Evolutionary conservation across 352 stramenopile species (phyloP).

Genomic region (Hyaloperonospora brassicae): DNA sequence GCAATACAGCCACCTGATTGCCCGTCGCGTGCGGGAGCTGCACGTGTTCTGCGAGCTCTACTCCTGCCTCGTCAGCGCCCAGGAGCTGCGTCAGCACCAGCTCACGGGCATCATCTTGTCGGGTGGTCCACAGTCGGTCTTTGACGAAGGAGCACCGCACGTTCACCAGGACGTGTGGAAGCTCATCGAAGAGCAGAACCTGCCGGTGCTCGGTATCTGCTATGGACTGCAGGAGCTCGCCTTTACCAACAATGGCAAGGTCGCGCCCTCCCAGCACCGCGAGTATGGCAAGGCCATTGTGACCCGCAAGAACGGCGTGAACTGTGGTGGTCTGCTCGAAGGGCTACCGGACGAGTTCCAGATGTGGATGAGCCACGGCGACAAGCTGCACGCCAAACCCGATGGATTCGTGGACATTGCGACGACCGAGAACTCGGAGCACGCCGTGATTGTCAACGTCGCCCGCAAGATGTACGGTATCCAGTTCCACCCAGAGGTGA

Average conservation of each 20-base stretch:
- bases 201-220: conserved; percentile 98
- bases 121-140: conserved; percentile 94
- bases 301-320: conserved; percentile 40
- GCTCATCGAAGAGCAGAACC: conserved; percentile 91
- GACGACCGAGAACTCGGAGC: conserved; percentile 84
- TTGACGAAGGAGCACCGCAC: conserved; percentile 93
- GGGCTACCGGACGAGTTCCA: conserved; percentile 91
- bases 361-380: conserved; percentile 99
- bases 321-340: conserved; percentile 80
- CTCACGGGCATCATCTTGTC: conserved; percentile 97
- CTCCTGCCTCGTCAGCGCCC: conserved; percentile 91
- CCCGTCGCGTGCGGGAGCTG: conserved; percentile 94
- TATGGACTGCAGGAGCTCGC: conserved; percentile 94
- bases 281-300: conserved; percentile 98
- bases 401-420: conserved; percentile 89
- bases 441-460: conserved; percentile 93
- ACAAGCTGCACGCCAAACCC: conserved; percentile 94
- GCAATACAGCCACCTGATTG: conserved; percentile 99
- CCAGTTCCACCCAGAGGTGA: conserved; percentile 97
- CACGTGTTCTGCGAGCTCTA: conserved; percentile 99
- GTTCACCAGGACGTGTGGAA: conserved; percentile 92
- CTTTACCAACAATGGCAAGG: conserved; percentile 92
- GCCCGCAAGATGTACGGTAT: conserved; percentile 94
- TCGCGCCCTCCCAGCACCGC: conserved; percentile 89
- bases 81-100: conserved; percentile 90